These are phyloP conservation scores for Mucuna pruriens DNA, from an alignment of 306 rosid genomes.

Conservation along the genomic window DNA sequence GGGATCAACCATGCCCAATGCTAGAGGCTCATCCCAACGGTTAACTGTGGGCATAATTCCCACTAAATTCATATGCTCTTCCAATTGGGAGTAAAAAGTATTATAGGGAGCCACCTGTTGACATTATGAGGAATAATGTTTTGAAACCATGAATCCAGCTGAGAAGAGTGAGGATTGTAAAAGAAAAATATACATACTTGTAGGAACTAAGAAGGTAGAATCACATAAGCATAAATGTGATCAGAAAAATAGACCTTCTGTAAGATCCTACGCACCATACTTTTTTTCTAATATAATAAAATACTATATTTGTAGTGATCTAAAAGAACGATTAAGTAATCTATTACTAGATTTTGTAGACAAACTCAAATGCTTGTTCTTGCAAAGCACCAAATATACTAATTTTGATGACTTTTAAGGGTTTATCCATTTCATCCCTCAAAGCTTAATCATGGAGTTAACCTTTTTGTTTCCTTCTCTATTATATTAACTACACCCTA, in stretches of 20 bases:
- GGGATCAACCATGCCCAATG: constrained; percentile 89
- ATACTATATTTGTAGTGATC: not conserved
- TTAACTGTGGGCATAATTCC: constrained; percentile 77
- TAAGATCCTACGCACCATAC: not conserved
- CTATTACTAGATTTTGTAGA: not conserved
- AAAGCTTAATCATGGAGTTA: constrained; percentile 25
- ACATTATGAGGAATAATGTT: constrained; percentile 10
- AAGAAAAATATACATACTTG: constrained; percentile 6
- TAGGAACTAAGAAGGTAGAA: constrained; percentile 13
- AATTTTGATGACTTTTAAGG: constrained; percentile 12
- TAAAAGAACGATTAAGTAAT: not conserved
- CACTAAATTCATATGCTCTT: constrained; percentile 86
- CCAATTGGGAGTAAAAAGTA: constrained; percentile 84
- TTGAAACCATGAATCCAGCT: constrained; percentile 34
- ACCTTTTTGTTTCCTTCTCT: not conserved
- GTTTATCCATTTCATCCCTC: constrained; percentile 19
- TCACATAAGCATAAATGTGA: constrained; percentile 20
- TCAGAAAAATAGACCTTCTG: not conserved
- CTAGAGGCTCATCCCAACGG: constrained; percentile 83
- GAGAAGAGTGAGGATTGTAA: constrained; percentile 18
- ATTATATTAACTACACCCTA: not conserved
- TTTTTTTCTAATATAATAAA: not conserved
- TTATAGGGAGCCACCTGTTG: constrained; percentile 96
- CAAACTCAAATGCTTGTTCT: constrained; percentile 7
- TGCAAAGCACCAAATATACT: constrained; percentile 8